A percentile compares a stretch with the other conserved stretches of the same genome.
These are phyloP conservation scores for Quambalaria eucalypti DNA, from an alignment of 1,284 basidiomycete genomes.

Conservation along the genomic window DNA sequence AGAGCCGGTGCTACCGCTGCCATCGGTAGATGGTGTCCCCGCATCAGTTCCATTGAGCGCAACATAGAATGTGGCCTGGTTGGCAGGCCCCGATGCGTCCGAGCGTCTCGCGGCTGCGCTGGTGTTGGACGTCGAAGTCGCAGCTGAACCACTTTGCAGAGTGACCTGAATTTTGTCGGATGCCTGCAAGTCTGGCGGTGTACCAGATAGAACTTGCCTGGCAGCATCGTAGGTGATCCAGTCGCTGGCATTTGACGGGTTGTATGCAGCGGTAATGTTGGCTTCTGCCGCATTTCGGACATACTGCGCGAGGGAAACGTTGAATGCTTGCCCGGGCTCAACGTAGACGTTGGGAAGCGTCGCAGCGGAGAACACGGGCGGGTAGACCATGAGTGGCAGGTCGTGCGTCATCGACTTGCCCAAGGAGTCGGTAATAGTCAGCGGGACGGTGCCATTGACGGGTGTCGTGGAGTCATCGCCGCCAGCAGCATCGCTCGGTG, in stretches of 20 bases:
- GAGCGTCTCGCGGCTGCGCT: not conserved
- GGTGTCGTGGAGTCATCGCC: constrained; percentile 15
- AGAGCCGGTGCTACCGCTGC: not conserved
- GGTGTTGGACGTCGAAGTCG: not conserved
- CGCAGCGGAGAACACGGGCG: constrained; percentile 61
- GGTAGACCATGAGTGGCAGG: constrained; percentile 57
- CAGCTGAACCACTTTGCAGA: not conserved
- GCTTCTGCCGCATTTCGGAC: constrained; percentile 3
- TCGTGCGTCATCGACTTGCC: constrained; percentile 53
- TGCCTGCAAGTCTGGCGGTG: not conserved
- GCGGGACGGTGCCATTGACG: constrained; percentile 52
- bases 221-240: constrained; percentile 5
- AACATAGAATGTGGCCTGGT: constrained; percentile 8
- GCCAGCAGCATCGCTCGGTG: constrained; percentile 51
- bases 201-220: constrained; percentile 2
- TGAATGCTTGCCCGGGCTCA: constrained; percentile 13
- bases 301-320: constrained; percentile 15
- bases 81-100: not conserved
- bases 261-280: not conserved
- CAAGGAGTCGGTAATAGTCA: constrained; percentile 52
- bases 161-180: constrained; percentile 6
- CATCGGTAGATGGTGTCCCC: not conserved
- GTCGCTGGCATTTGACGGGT: constrained; percentile 3
- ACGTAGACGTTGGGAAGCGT: constrained; percentile 50
- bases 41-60: constrained; percentile 4